A percentile compares a stretch with the other conserved stretches of the same genome.
Evolutionary conservation across 352 stramenopile species (phyloP).

Genomic region (Phytopythium vexans): DNA sequence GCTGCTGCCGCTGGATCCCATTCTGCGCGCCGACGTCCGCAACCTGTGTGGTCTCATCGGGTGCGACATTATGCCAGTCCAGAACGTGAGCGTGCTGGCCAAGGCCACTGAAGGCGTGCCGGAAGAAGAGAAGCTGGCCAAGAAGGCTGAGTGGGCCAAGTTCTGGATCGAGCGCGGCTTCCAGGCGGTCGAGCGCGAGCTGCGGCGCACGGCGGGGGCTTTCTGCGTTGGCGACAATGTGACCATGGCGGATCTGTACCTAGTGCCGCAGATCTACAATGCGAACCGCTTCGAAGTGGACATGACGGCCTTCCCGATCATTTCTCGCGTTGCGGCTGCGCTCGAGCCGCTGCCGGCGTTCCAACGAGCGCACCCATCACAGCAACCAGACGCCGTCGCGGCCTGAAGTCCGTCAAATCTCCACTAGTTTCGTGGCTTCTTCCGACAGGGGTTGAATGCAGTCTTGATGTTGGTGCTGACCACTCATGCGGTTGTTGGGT

Average conservation of each 20-base stretch:
- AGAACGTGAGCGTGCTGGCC: constrained; percentile 82
- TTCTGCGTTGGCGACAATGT: constrained; percentile 78
- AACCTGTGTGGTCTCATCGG: constrained; percentile 91
- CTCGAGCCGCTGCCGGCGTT: constrained; percentile 81
- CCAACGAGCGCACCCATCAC: constrained; percentile 68
- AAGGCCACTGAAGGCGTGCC: constrained; percentile 40
- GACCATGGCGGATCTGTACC: constrained; percentile 88
- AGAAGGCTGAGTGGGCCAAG: constrained; percentile 43
- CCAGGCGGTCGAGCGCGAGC: constrained; percentile 67
- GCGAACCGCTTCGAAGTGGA: constrained; percentile 87
- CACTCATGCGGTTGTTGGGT: too few relatives aligned
- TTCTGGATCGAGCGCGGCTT: constrained; percentile 87
- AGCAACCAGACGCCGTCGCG: constrained; percentile 61
- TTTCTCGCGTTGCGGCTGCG: constrained; percentile 68
- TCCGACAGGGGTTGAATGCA: too few relatives aligned
- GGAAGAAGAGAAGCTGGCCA: constrained; percentile 47
- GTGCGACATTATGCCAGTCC: constrained; percentile 88
- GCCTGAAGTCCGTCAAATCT: not conserved
- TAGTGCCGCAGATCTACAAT: constrained; percentile 94
- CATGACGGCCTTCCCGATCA: constrained; percentile 82
- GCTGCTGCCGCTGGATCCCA: constrained; percentile 71
- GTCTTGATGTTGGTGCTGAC: too few relatives aligned
- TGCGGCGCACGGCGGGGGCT: constrained; percentile 43
- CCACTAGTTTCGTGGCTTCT: too few relatives aligned
- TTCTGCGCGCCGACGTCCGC: constrained; percentile 67